Conservation (phyloP, 2,329 filamentous ascomycete species). For the Pseudogymnoascus sp. region DNA sequence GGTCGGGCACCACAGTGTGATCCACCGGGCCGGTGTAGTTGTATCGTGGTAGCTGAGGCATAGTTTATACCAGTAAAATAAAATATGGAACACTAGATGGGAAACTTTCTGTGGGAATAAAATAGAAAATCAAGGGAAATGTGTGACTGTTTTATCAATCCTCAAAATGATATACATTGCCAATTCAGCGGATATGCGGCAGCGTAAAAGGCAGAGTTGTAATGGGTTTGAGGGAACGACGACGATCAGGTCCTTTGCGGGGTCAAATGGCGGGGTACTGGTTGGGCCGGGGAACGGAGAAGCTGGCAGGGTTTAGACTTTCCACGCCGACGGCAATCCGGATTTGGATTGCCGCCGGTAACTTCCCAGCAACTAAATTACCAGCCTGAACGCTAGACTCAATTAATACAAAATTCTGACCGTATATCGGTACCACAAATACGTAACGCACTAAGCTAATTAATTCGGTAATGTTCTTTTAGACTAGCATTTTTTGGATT, state of each 20-base stretch:
- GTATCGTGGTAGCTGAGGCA: slow-evolving; percentile 17
- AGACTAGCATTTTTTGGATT: neutral
- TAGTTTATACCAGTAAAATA: neutral
- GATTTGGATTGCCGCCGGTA: neutral
- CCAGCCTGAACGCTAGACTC: neutral
- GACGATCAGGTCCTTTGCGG: neutral
- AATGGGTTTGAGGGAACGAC: neutral
- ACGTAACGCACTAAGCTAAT: neutral
- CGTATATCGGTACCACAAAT: neutral
- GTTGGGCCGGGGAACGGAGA: neutral
- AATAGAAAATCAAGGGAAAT: neutral
- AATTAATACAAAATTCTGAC: neutral
- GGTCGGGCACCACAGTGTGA: slow-evolving; percentile 31
- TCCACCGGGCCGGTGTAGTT: slow-evolving; percentile 31
- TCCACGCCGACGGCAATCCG: neutral
- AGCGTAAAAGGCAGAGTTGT: neutral
- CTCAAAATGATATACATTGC: neutral
- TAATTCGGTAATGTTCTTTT: neutral
- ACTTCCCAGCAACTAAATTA: no score
- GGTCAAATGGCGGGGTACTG: neutral
- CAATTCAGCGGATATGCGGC: neutral
- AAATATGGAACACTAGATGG: neutral
- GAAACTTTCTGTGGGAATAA: neutral
- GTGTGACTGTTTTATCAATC: neutral
- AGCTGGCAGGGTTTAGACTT: neutral